Base-by-base conservation (phyloP, 805 yeast genomes). In the Candida yuanshanica region DNA sequence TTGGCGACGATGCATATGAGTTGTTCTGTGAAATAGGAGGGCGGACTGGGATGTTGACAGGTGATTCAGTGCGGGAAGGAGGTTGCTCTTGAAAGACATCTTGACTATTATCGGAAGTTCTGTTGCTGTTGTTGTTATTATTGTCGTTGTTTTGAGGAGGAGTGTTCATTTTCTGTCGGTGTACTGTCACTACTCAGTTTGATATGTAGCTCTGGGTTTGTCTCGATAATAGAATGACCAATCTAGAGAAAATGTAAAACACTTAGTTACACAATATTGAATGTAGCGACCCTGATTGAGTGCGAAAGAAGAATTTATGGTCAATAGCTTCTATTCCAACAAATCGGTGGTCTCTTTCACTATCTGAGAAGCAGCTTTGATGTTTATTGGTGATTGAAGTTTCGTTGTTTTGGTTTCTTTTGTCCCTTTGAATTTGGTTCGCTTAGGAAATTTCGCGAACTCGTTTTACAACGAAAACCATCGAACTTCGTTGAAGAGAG, bases 1-100 rank as follows among this genome's bases (percentile, higher is more conserved):
- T 43, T 20, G 48, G 46, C 10, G 46, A 43, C 13, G 43, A 38
- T 7, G 37, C 14, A 16, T 20, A 35, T 9, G 41, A 38, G 14
- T 32, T 31, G 3, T 39, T 34, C 13, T 33, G 41, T 10, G 34
- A 36, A 10, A 32, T 11, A 8, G 48, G 23, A 7, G 48, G 46
- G 11, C 42, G 45, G 11, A 21, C 38, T 10, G 41, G 26, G 11
- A 38, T 18, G 31, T 14, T 14, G 31, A 18, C 31, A n/a, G 31
- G 31, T 14, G 31, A 27, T 10, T 18, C 31, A 12, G 31, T 27
- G 16, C 31, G 31, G 18, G 31, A 27, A 27, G 31, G 31, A 6
- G 17, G 31, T 27, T 27, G 31, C 18, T 4, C 18, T 14, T 27
- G 17, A 18, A 14, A 18, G 18, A 7, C 18, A 10, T 27, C 31